Evolutionary conservation across 768 basidiomycete genomes (phyloP).

Genomic region (Tremella fuciformis): DNA sequence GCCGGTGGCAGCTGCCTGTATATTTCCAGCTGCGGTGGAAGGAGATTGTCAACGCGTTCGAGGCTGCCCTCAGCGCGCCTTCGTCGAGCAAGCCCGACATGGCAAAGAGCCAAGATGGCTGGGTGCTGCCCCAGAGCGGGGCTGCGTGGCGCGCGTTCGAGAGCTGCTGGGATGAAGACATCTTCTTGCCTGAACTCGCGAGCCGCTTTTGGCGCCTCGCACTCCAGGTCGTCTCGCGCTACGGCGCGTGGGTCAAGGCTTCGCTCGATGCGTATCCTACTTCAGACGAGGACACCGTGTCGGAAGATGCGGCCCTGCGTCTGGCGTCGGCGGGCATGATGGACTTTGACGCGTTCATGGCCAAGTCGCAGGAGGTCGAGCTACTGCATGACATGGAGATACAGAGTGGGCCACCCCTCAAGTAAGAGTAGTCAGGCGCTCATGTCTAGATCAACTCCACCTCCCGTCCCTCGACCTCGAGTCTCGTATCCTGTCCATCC

Average conservation of each 20-base stretch:
- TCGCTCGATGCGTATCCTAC: constrained; percentile 46
- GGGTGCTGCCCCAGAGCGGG: constrained; percentile 59
- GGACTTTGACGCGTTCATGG: constrained; percentile 65
- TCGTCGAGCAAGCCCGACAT: neutral
- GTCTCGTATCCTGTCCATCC: constrained; percentile 60
- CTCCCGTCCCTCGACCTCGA: constrained; percentile 23
- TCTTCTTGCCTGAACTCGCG: constrained; percentile 77
- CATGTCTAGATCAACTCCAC: constrained; percentile 15
- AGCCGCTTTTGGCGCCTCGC: constrained; percentile 87
- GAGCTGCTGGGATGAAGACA: constrained; percentile 79
- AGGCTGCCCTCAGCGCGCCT: constrained; percentile 60
- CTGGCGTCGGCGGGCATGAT: constrained; percentile 48
- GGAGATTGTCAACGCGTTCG: constrained; percentile 75
- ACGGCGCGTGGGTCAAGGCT: constrained; percentile 71
- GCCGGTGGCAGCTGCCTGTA: constrained; percentile 91
- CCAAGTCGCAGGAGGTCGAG: constrained; percentile 57
- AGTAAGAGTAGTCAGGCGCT: neutral
- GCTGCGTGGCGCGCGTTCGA: constrained; percentile 70
- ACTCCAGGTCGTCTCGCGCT: constrained; percentile 83
- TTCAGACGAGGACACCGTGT: constrained; percentile 48
- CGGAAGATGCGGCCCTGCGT: constrained; percentile 52
- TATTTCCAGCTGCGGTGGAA: constrained; percentile 98
- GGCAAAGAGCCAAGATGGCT: constrained; percentile 20
- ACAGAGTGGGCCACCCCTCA: constrained; percentile 11
- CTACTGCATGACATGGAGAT: constrained; percentile 10